Base-by-base conservation (phyloP, 805 yeast species). In the Clavispora phyllophila region DNA sequence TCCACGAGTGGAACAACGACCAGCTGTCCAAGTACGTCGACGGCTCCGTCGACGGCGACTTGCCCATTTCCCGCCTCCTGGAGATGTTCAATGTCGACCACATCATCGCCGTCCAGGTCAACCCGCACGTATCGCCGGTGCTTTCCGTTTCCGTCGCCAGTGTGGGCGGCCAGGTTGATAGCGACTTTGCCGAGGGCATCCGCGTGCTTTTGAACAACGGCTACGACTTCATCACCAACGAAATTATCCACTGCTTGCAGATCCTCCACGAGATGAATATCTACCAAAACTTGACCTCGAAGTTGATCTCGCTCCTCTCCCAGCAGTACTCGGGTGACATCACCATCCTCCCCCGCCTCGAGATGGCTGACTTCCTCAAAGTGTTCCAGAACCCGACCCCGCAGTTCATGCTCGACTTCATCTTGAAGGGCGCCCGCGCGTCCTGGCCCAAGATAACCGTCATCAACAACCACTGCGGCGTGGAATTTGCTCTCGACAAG, bases 31-130 rank as follows among this genome's bases (percentile, higher is more conserved):
- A 85, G 54, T 93, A 85, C 63, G 90, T 93, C 24, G 99, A 93
- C 62, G 99, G 99, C 0, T 88, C 96, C 0, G 96, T 93, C 7
- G 95, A 91, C 57, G 87, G 87, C 49, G 99, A 93, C 61, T 66
- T 93, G 40, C 99, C 99, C 3, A 83, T 89, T 22, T 75, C 95
- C 2, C 75, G 97, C 51, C 70, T 93, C 18, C 84, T 95, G 17
- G 99, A 93, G 59, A 89, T 93, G 96, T 93, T 93, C 62, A 91
- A 93, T 57, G 96, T 93, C 24, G 96, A 93, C 60, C 96, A 93
- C 61, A 90, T 93, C 48, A 89, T 93, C 53, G 99, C 97, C 0
- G 91, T 96, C 36, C 99, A 93, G 61, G 99, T 93, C 1, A 93
- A 93, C 57, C 95, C 97, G 0, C 99, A 93, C 60, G 95, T 93